A percentile compares a stretch with the other conserved stretches of the same genome.
phyloP scores from a whole-genome alignment of 352 stramenopile genomes.

The Blastocystis sp. region DNA sequence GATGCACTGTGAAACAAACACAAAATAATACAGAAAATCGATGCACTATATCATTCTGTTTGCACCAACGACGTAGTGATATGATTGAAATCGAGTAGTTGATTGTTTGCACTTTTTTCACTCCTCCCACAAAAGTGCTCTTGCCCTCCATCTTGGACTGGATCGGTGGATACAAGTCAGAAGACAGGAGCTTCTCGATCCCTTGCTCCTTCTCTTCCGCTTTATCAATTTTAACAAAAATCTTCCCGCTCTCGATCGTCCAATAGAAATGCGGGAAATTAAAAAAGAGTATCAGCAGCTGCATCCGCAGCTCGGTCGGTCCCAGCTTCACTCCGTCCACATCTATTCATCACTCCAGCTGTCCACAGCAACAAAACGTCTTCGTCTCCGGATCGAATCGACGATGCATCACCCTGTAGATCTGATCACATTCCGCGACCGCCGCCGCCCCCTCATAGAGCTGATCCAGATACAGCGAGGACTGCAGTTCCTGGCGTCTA shows the following conservation, averaged over 20 bases:
- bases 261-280: not conserved
- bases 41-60: not conserved
- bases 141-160: not conserved
- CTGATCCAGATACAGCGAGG: not conserved
- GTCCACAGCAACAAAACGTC: not conserved
- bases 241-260: not conserved
- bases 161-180: constrained; percentile 31
- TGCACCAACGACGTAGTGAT: not conserved
- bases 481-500: constrained; percentile 28
- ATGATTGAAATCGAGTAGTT: not conserved
- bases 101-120: not conserved
- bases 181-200: constrained; percentile 19
- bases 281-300: not conserved
- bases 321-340: not conserved
- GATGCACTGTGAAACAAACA: too few relatives aligned
- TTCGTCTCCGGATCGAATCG: not conserved
- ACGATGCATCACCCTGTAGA: not conserved
- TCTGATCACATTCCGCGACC: not conserved
- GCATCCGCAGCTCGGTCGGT: not conserved
- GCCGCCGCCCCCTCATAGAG: not conserved
- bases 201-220: constrained; percentile 3
- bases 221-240: constrained; percentile 27
- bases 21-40: not conserved
- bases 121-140: not conserved
- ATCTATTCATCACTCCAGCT: not conserved